Evolutionary conservation across 805 yeast species (phyloP).

Genomic region (Dipodascopsis tothii): DNA sequence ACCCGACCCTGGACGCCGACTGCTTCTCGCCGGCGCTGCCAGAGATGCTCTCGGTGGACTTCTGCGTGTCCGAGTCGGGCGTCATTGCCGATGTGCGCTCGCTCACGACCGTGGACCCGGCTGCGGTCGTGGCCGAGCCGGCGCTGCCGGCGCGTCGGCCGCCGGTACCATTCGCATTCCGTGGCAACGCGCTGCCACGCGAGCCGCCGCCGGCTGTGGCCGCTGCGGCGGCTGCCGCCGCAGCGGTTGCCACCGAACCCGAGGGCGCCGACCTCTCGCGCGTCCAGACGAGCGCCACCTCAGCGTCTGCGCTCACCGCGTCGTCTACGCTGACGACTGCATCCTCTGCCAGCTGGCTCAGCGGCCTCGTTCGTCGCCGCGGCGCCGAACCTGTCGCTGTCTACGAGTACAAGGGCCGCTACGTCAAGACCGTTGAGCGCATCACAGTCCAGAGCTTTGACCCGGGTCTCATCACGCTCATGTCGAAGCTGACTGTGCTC

Average conservation of each 20-base stretch:
- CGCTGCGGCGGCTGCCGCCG: background rate
- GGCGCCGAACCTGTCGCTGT: conserved; percentile 11
- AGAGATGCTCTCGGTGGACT: conserved; percentile 12
- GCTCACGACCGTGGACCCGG: conserved; percentile 7
- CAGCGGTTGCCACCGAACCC: background rate
- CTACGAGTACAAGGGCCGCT: conserved; percentile 12
- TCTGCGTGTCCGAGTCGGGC: conserved; percentile 19
- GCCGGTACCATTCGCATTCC: background rate
- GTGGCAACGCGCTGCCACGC: background rate
- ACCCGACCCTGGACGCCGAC: conserved; percentile 11
- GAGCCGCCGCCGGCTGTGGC: background rate
- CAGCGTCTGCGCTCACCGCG: conserved; percentile 7
- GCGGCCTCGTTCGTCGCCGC: conserved; percentile 9
- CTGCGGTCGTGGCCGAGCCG: conserved; percentile 1
- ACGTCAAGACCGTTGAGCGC: conserved; percentile 14
- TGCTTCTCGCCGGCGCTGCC: conserved; percentile 12
- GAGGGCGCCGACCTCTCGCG: conserved; percentile 8
- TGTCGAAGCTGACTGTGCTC: conserved; percentile 19
- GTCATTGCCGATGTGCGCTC: conserved; percentile 22
- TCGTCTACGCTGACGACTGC: conserved; percentile 14
- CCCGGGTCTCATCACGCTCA: conserved; percentile 20
- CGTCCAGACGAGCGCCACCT: conserved; percentile 8
- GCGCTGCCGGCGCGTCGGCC: too few species aligned
- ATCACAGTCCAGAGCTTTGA: conserved; percentile 22
- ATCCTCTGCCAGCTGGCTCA: conserved; percentile 15